Base-by-base conservation (phyloP, 176 grass and related monocot species). In the Eleusine indica region DNA sequence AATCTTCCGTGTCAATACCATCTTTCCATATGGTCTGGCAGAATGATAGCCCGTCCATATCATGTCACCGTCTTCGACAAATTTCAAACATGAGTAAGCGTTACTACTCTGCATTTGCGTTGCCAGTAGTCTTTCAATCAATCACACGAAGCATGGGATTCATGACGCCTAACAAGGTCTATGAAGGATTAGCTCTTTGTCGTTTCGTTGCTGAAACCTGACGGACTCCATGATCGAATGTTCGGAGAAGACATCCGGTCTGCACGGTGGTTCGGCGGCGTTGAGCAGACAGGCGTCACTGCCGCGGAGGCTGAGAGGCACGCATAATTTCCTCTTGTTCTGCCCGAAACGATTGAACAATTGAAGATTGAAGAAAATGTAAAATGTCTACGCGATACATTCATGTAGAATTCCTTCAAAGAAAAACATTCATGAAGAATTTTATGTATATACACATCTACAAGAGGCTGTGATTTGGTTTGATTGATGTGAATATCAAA, bases 401-500 rank as follows among this genome's bases (percentile, higher is more conserved):
- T 35, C 32, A 35, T 35, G 32, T 2, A 35, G 32, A 35, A 35
- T 35, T 35, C 32, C 2, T 35, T 35, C 32, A 35, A 35, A 35
- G 2, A 35, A 35, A 35, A 35, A 35, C 32, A 35, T 35, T 35
- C 32, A 6, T n/a, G 5, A n/a, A n/a, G 56, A 60, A 60, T 22
- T 60, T 57, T 3, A 35, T 61, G n/a, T 12, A 22, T 70, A 80
- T 70, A 22, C 80, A 80, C 70, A 76, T 21, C 17, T 62, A 21
- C 5, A 52, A 60, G 18, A 28, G 44, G 2, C n/a, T n/a, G 29
- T 9, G 56, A 21, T 19, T 19, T 19, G 15, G 18, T 21, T 60
- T 78, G 19, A 56, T 25, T 49, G 38, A 13, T 11, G 15, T 53
- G 86, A 82, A 16, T 6, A 79, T 74, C 15, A 66, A 48, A 37